Conservation (phyloP, 2,329 filamentous ascomycete genomes). For the Pseudocercospora macadamiae region DNA sequence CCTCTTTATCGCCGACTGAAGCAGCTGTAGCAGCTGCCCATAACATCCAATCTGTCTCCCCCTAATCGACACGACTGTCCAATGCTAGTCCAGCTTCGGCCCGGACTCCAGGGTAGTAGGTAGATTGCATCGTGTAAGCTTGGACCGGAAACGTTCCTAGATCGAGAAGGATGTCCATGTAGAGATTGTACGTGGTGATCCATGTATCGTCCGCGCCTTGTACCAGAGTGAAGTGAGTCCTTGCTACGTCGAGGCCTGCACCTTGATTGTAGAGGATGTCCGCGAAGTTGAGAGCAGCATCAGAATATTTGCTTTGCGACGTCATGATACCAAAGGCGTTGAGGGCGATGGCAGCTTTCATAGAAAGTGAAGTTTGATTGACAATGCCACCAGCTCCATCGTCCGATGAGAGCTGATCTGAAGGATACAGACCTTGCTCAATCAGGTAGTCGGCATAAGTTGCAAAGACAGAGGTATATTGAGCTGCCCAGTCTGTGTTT, state of each 20-base stretch:
- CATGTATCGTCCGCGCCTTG: conserved; percentile 41
- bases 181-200: conserved; percentile 58
- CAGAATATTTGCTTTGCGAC: conserved; percentile 42
- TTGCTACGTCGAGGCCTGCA: conserved; percentile 45
- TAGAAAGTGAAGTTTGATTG: conserved; percentile 52
- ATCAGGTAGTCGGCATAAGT: conserved; percentile 59
- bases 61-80: conserved; percentile 45
- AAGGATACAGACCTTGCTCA: conserved; percentile 56
- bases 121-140: conserved; percentile 55
- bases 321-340: conserved; percentile 48
- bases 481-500: conserved; percentile 60
- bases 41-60: conserved; percentile 51
- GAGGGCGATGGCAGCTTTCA: conserved; percentile 53
- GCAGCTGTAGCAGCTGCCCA: conserved; percentile 47
- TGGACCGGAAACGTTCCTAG: conserved; percentile 51
- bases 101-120: conserved; percentile 53
- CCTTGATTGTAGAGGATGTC: conserved; percentile 48
- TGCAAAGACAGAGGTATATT: conserved; percentile 51
- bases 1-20: conserved; percentile 34
- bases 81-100: conserved; percentile 53
- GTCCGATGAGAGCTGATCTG: conserved; percentile 49
- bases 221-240: conserved; percentile 49
- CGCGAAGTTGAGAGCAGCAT: conserved; percentile 41
- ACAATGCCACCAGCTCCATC: conserved; percentile 37
- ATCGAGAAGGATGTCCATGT: conserved; percentile 50